These are phyloP conservation scores for Fusarium pseudograminearum DNA, from an alignment of 2,329 filamentous ascomycete genomes.

Conservation along the genomic window DNA sequence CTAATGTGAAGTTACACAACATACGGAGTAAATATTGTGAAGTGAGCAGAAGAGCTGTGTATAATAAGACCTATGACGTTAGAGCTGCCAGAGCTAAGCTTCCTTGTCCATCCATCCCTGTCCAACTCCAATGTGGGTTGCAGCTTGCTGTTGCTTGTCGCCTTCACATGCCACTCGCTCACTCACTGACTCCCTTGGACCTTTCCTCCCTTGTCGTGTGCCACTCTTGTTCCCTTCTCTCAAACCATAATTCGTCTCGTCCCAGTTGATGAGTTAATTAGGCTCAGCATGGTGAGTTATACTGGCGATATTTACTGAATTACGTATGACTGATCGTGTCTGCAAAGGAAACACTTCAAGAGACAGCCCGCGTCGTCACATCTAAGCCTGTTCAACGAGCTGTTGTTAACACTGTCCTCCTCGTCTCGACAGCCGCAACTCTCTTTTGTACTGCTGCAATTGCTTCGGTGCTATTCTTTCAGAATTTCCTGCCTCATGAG, in stretches of 20 bases:
- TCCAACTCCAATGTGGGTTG: slow-evolving; percentile 5
- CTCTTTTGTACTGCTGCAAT: slow-evolving; percentile 63
- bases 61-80: slow-evolving; percentile 36
- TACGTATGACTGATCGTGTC: slow-evolving; percentile 13
- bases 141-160: slow-evolving; percentile 1
- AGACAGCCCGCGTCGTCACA: slow-evolving; percentile 57
- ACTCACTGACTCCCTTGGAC: slow-evolving; percentile 12
- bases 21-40: not conserved
- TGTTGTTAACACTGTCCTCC: slow-evolving; percentile 61
- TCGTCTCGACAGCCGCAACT: slow-evolving; percentile 56
- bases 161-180: slow-evolving; percentile 42
- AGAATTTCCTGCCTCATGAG: slow-evolving; percentile 67
- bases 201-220: slow-evolving; percentile 12
- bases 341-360: slow-evolving; percentile 52
- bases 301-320: not conserved
- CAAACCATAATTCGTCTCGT: slow-evolving; percentile 12
- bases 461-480: slow-evolving; percentile 66
- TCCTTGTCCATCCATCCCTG: slow-evolving; percentile 2
- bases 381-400: slow-evolving; percentile 65
- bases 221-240: slow-evolving; percentile 12
- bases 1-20: not conserved
- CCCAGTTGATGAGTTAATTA: slow-evolving; percentile 17
- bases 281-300: slow-evolving; percentile 37
- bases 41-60: not conserved
- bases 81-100: slow-evolving; percentile 32